These are phyloP conservation scores for Rasamsonia emersonii DNA, from an alignment of 2,329 filamentous ascomycete genomes.

Conservation along the genomic window DNA sequence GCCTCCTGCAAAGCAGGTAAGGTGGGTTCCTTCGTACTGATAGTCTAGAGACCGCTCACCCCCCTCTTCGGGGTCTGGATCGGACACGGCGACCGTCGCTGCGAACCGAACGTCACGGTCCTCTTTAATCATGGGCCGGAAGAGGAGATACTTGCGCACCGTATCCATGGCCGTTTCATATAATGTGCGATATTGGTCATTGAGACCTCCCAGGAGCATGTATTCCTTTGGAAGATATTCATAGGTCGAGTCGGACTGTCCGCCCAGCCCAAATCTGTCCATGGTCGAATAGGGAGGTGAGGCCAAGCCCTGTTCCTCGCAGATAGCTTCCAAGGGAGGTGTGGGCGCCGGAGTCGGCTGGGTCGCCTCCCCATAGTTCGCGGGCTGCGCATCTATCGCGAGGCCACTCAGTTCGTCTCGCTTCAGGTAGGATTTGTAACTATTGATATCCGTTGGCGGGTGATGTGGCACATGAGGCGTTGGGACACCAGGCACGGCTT, in stretches of 20 bases:
- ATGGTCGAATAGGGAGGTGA: constrained; percentile 21
- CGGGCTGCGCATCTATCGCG: constrained; percentile 19
- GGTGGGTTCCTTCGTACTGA: constrained; percentile 47
- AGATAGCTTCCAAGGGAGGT: constrained; percentile 16
- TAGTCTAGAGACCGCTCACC: constrained; percentile 18
- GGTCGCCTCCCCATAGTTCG: constrained; percentile 13
- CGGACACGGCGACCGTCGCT: constrained; percentile 20
- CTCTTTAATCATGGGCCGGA: constrained; percentile 35
- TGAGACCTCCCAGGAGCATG: constrained; percentile 36
- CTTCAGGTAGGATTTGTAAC: constrained; percentile 17
- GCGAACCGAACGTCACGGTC: constrained; percentile 34
- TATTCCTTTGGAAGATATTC: constrained; percentile 45
- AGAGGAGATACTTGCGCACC: constrained; percentile 34
- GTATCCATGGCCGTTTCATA: constrained; percentile 34
- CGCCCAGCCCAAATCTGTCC: constrained; percentile 37
- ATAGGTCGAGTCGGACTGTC: constrained; percentile 40
- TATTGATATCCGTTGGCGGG: constrained; percentile 16
- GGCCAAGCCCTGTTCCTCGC: constrained; percentile 31
- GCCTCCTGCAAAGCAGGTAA: constrained; percentile 53
- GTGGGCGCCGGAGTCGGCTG: constrained; percentile 3
- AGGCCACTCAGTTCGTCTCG: constrained; percentile 14
- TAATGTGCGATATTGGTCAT: constrained; percentile 35
- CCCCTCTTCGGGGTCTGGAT: constrained; percentile 13
- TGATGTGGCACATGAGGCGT: constrained; percentile 7
- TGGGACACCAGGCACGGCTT: neutral